A percentile compares a stretch with the other conserved stretches of the same genome.
These are phyloP conservation scores for Gynochthodes officinalis DNA, from an alignment of 257 asterid species.

Conservation along the genomic window DNA sequence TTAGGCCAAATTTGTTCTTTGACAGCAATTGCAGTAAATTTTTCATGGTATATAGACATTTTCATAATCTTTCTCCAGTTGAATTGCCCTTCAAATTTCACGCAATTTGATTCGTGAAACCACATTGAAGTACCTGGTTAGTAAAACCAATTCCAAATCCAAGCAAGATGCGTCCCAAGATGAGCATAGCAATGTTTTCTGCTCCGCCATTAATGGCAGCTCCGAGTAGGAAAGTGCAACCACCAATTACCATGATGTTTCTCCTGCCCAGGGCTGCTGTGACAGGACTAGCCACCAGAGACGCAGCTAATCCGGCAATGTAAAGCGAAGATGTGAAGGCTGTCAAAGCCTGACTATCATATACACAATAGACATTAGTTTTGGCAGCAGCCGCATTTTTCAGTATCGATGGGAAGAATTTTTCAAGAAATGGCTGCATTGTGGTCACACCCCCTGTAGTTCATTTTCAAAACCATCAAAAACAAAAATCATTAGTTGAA, in stretches of 20 bases:
- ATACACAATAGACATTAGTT: slow-evolving; percentile 15
- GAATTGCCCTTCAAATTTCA: no score
- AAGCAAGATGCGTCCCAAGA: slow-evolving; percentile 19
- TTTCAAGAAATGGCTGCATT: slow-evolving; percentile 26
- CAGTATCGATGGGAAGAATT: slow-evolving; percentile 24
- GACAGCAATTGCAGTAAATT: no score
- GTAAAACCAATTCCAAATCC: slow-evolving; percentile 33
- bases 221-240: slow-evolving; percentile 22
- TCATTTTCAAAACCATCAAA: no score
- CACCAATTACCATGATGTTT: slow-evolving; percentile 25
- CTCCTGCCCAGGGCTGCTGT: slow-evolving; percentile 16
- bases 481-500: no score
- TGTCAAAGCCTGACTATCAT: slow-evolving; percentile 21
- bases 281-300: slow-evolving; percentile 19
- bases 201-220: slow-evolving; percentile 11
- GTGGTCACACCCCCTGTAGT: slow-evolving; percentile 27
- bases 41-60: no score
- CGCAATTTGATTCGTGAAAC: background rate
- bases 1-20: no score
- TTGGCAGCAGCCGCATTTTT: slow-evolving; percentile 10
- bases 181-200: slow-evolving; percentile 22
- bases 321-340: slow-evolving; percentile 28
- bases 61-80: no score
- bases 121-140: slow-evolving; percentile 18
- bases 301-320: slow-evolving; percentile 18